Percentiles rank a stretch among this genome's conserved stretches.
Evolutionary conservation across 768 basidiomycete species (phyloP).

Genomic region (Krasilnikovozyma curviuscula): DNA sequence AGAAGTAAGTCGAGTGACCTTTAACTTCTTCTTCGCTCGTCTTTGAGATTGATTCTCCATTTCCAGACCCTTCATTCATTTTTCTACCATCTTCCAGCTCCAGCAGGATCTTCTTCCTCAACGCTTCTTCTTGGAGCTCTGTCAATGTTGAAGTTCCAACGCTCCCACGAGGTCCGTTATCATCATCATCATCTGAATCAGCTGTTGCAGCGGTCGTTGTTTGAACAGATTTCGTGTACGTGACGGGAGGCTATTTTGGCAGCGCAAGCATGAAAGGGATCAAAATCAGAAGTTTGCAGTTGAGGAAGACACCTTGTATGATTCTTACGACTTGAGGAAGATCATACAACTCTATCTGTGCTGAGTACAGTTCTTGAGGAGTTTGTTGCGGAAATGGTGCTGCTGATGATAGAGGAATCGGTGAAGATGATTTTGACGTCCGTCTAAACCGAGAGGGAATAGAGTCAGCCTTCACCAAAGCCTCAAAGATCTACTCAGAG

Average conservation of each 20-base stretch:
- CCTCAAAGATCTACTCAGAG: no score
- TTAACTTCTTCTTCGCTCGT: conserved; percentile 11
- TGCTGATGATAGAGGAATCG: background rate
- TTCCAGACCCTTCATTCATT: conserved; percentile 52
- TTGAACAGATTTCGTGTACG: conserved; percentile 26
- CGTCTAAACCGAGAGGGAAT: background rate
- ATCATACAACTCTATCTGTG: conserved; percentile 77
- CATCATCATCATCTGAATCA: conserved; percentile 38
- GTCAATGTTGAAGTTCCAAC: conserved; percentile 4
- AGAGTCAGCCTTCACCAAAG: no score
- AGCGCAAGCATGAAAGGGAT: background rate
- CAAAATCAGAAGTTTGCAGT: background rate
- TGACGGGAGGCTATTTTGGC: conserved; percentile 14
- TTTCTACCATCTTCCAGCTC: conserved; percentile 54
- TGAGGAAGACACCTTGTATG: background rate
- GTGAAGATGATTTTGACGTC: background rate
- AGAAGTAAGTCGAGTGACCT: conserved; percentile 13
- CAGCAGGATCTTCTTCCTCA: conserved; percentile 45
- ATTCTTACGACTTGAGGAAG: conserved; percentile 56
- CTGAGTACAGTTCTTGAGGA: conserved; percentile 49
- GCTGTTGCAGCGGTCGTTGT: conserved; percentile 20
- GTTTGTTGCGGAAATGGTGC: background rate
- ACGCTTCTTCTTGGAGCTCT: conserved; percentile 39
- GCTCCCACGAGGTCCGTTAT: conserved; percentile 23
- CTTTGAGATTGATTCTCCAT: conserved; percentile 43